Evolutionary conservation across 2,329 filamentous ascomycete species (phyloP).

Genomic region (Cordyceps pruinosa): DNA sequence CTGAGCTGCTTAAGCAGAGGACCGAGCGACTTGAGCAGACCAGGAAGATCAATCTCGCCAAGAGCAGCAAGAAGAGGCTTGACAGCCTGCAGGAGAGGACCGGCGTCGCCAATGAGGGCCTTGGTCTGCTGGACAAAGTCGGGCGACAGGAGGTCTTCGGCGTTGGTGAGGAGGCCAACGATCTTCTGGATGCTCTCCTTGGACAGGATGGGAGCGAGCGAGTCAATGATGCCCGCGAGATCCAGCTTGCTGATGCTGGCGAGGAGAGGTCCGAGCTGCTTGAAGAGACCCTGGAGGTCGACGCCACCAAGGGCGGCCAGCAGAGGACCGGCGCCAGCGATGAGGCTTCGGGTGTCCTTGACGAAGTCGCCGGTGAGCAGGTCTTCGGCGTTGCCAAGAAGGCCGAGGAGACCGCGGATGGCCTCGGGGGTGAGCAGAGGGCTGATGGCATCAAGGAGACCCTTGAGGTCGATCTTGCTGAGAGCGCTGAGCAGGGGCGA

Average conservation of each 20-base stretch:
- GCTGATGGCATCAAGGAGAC: constrained; percentile 26
- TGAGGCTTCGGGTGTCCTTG: constrained; percentile 33
- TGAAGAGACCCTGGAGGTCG: constrained; percentile 31
- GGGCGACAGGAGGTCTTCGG: constrained; percentile 2
- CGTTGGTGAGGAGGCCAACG: constrained; percentile 16
- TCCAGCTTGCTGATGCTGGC: constrained; percentile 29
- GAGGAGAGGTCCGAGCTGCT: constrained; percentile 30
- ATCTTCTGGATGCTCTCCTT: constrained; percentile 32
- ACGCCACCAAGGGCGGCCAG: constrained; percentile 28
- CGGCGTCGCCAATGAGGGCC: constrained; percentile 12
- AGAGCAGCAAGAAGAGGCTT: constrained; percentile 36
- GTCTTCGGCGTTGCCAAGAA: constrained; percentile 31
- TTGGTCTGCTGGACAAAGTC: constrained; percentile 12
- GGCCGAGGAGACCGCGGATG: constrained; percentile 28
- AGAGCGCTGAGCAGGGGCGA: constrained; percentile 26
- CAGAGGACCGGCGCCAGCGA: constrained; percentile 31
- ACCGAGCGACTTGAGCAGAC: constrained; percentile 28
- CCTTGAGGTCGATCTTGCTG: constrained; percentile 28
- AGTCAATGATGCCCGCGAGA: constrained; percentile 26
- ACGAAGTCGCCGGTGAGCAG: constrained; percentile 33
- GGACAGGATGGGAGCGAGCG: constrained; percentile 31
- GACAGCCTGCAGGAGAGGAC: constrained; percentile 14
- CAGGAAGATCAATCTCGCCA: constrained; percentile 17
- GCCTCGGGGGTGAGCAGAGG: constrained; percentile 29
- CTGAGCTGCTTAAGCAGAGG: constrained; percentile 22